Percentiles rank a stretch among this genome's conserved stretches.
Conservation (phyloP, 768 basidiomycete species). For the Leccinum subgranulosum region DNA sequence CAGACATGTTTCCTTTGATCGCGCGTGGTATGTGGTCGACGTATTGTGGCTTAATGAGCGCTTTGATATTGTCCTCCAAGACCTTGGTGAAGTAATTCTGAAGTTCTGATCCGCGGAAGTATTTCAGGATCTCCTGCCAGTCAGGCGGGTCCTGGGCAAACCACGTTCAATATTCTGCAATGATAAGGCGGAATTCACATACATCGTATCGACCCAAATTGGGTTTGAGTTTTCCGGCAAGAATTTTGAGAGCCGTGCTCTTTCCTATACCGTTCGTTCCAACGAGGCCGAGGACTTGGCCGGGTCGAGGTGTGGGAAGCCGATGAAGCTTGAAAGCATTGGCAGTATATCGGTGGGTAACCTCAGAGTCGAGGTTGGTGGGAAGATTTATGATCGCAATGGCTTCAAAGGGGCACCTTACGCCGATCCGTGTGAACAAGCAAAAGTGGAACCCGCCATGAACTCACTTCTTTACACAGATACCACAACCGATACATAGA, state of each 20-base stretch:
- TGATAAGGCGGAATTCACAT: slow-evolving; percentile 26
- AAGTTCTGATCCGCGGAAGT: slow-evolving; percentile 97
- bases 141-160: slow-evolving; percentile 84
- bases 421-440: slow-evolving; percentile 2
- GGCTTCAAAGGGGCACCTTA: slow-evolving; percentile 97
- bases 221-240: slow-evolving; percentile 96
- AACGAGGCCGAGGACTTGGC: slow-evolving; percentile 97
- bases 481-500: slow-evolving; percentile 99
- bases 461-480: slow-evolving; percentile 97
- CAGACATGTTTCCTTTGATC: slow-evolving; percentile 86
- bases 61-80: slow-evolving; percentile 96
- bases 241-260: slow-evolving; percentile 94
- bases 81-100: slow-evolving; percentile 99
- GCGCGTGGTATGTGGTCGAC: slow-evolving; percentile 98
- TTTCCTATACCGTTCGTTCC: slow-evolving; percentile 99
- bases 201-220: slow-evolving; percentile 97
- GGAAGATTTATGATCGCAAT: slow-evolving; percentile 99
- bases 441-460: neutral
- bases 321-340: slow-evolving; percentile 99
- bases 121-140: slow-evolving; percentile 97
- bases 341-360: slow-evolving; percentile 97
- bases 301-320: slow-evolving; percentile 93
- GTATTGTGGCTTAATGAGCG: slow-evolving; percentile 99
- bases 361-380: slow-evolving; percentile 92
- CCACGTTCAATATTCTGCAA: neutral